These are phyloP conservation scores for Wallemia hederae DNA, from an alignment of 1,284 basidiomycete genomes.

Conservation along the genomic window DNA sequence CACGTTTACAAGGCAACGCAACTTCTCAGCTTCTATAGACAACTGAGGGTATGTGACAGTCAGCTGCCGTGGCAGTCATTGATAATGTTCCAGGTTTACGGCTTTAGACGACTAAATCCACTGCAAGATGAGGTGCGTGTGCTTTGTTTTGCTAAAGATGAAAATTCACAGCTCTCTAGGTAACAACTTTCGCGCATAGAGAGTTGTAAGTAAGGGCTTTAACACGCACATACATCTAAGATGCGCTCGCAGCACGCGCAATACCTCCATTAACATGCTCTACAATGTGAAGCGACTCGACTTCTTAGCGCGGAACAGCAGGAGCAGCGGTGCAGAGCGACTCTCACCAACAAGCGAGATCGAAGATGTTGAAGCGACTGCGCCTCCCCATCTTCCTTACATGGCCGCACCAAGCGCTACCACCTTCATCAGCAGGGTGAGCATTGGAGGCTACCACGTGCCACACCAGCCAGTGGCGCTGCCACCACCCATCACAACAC, in stretches of 20 bases:
- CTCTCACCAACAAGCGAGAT: background rate
- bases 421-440: background rate
- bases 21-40: background rate
- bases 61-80: background rate
- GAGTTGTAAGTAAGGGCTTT: background rate
- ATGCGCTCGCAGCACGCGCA: background rate
- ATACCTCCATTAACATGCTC: background rate
- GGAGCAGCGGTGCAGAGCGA: no score
- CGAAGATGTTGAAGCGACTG: background rate
- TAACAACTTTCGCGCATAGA: background rate
- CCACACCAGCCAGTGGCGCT: background rate
- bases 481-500: background rate
- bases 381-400: background rate
- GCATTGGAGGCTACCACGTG: background rate
- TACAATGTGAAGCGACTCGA: background rate
- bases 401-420: background rate
- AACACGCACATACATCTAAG: background rate
- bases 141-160: background rate
- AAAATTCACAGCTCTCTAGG: background rate
- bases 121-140: background rate
- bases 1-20: background rate
- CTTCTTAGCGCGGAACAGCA: background rate
- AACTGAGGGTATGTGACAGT: background rate
- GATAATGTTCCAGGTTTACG: background rate
- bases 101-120: background rate